A percentile compares a stretch with the other conserved stretches of the same genome.
phyloP scores from a whole-genome alignment of 495 filamentous ascomycete genomes.

The Penicillium flavigenum region DNA sequence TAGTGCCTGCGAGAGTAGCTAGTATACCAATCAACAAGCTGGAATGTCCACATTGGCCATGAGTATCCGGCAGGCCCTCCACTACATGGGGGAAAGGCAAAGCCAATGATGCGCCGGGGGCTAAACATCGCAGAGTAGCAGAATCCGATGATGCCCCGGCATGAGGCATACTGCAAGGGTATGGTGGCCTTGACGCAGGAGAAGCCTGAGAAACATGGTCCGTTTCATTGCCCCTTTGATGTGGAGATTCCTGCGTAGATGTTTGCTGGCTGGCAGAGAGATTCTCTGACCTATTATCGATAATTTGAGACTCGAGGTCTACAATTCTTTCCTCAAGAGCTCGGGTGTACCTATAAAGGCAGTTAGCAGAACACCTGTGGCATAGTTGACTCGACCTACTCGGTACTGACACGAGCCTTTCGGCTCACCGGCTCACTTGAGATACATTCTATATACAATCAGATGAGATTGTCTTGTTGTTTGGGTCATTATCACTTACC shows the following conservation, averaged over 20 bases:
- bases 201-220: neutral
- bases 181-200: neutral
- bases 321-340: constrained; percentile 15
- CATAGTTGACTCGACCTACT: neutral
- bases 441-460: constrained; percentile 12
- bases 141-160: neutral
- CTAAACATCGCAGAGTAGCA: too few relatives aligned
- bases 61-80: neutral
- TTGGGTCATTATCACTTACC: constrained; percentile 6
- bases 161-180: neutral
- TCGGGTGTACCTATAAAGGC: constrained; percentile 11
- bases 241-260: neutral
- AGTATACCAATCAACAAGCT: constrained; percentile 14
- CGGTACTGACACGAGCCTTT: constrained; percentile 8
- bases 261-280: neutral
- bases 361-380: neutral
- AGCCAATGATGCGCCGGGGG: neutral
- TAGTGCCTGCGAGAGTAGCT: constrained; percentile 12
- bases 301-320: constrained; percentile 13
- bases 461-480: neutral
- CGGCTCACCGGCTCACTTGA: constrained; percentile 13
- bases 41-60: constrained; percentile 11
- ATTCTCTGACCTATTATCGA: neutral
- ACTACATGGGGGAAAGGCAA: neutral
- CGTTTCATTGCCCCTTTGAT: neutral